Evolutionary conservation across 768 basidiomycete species (phyloP), one percentile per base, ranked within the genome.

Genomic region (Fomitopsis pulvina): DNA sequence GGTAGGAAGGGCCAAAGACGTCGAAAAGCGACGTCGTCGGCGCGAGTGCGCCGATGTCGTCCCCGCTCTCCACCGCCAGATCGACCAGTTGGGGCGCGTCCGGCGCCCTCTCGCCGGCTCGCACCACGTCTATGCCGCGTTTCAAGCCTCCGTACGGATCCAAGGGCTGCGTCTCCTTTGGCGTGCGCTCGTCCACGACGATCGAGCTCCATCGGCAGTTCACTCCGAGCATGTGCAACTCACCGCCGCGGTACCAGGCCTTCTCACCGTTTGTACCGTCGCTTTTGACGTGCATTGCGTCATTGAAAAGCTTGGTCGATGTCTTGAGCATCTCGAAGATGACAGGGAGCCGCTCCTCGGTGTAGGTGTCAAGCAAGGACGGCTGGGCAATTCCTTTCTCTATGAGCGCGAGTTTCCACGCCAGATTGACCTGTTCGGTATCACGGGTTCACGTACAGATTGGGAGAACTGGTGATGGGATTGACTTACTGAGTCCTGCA

Each of bases 181-280:
- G 34, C 10, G 42, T 34, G 26, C 56, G 25, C 8, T 55, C 70
- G 45, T 80, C 78, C 11, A 75, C 27, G 1, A 79, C 65, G 25
- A 78, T 67, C 0, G 71, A 54, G 56, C 78, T 79, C 62, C 71
- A 70, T 10, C 80, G 69, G 54, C 74, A 80, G 60, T 80, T 81
- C 37, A 80, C 67, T 5, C 76, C 77, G 28, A 79, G 69, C 61
- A 76, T 74, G 16, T 60, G 53, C 3, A 76, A 50, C 1, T 59
- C 45, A 18, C 45, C 57, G 21, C 49, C 49, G 14, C 49, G 18
- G 20, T 30, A 6, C 49, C 49, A 50, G 11, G 56, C 14, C 18
- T 26, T n/a, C 28, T 30, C 42, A 28, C 40, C 25, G 12, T 6
- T 21, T 3, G 25, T 27, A 3, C 41, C 41, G 41, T 49, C 24